Evolutionary conservation across 441 rosid genomes (phyloP), one percentile per base, ranked within the genome.

Genomic region (Manihot esculenta): DNA sequence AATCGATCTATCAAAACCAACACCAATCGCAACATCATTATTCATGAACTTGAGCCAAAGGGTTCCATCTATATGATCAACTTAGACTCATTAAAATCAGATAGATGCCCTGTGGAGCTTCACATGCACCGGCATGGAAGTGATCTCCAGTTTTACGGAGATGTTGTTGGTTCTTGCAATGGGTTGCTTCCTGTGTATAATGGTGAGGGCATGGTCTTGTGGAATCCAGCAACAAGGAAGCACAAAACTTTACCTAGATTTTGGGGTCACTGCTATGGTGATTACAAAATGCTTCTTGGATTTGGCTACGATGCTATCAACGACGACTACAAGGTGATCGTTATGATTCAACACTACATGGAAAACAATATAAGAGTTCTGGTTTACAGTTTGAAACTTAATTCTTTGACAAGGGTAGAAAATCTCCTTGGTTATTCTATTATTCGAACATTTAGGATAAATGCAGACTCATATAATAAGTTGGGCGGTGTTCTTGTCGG

Each of bases 361-460:
- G 13, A 13, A 1, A 3, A 53, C 44, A 24, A 14, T 42, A 27
- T 24, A 4, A 35, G 42, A 10, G 69, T 50, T 50, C 18, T 11
- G 69, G 24, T 64, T 64, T 64, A 64, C 18, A 64, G 54, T 47
- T 24, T 64, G 21, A 64, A 23, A 48, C 15, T n/a, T 27, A 51
- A 65, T 18, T 30, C 15, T 15, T 33, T 27, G 26, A 66, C 17
- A 44, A 66, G 45, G 10, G n/a, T 66, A 7, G 70, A 66, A 8
- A 20, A 30, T 11, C 27, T 66, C 47, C 70, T 30, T 53, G 24
- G 7, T 21, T 5, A 1, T 30, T 33, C 24, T 48, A 13, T 20
- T 0, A 15, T 14, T 30, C n/a, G n/a, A n/a, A n/a, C n/a, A n/a
- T n/a, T n/a, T n/a, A n/a, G n/a, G n/a, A n/a, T n/a, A n/a, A n/a